These are phyloP conservation scores for Populus tomentosa DNA, from an alignment of 441 rosid genomes.

Conservation along the genomic window DNA sequence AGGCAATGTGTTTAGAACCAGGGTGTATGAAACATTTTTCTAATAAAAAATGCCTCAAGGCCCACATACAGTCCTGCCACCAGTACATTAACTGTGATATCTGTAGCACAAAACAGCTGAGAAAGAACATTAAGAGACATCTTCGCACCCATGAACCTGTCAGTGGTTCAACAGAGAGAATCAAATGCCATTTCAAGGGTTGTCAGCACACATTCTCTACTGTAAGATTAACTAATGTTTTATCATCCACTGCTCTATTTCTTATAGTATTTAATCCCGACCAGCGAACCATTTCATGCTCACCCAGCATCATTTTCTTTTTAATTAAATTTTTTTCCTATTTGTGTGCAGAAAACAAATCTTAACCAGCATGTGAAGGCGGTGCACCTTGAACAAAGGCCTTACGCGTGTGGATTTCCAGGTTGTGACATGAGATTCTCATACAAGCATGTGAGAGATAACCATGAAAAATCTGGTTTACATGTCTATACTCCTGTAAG, in stretches of 20 bases:
- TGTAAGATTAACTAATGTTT: conserved; percentile 26
- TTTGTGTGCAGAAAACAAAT: no score
- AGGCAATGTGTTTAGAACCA: conserved; percentile 66
- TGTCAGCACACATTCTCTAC: conserved; percentile 55
- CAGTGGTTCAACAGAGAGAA: conserved; percentile 28
- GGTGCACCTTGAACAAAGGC: no score
- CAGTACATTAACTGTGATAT: conserved; percentile 49
- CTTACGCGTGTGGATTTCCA: no score
- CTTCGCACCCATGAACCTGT: conserved; percentile 46
- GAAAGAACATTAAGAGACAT: conserved; percentile 68
- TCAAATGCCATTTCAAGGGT: conserved; percentile 50
- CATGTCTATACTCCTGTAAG: no score
- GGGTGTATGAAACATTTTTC: conserved; percentile 75
- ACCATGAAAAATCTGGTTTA: no score
- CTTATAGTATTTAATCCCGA: no score
- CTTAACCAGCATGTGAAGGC: no score
- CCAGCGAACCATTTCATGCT: no score
- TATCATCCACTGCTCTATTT: not conserved
- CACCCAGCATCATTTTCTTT: no score
- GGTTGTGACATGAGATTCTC: no score
- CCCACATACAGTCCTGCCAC: conserved; percentile 61
- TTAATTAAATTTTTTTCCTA: no score
- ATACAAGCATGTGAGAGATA: no score
- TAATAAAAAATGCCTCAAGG: conserved; percentile 57
- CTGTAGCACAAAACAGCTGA: conserved; percentile 58